Percentiles rank a stretch among this genome's conserved stretches.
phyloP scores from a whole-genome alignment of 768 basidiomycete species.

The Amanita phalloides region DNA sequence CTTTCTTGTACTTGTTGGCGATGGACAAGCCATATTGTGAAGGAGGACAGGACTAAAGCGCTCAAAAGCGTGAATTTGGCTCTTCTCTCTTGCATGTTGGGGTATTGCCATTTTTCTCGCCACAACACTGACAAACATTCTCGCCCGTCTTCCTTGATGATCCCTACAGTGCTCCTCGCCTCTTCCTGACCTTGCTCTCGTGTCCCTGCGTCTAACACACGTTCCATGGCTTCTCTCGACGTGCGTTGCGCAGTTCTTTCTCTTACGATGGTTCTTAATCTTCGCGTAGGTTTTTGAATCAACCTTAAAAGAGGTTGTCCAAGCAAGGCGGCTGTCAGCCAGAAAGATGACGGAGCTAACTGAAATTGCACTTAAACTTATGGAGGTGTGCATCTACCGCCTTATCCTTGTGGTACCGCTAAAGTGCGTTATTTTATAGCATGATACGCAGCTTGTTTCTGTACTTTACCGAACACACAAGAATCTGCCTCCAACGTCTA shows the following conservation, averaged over 20 bases:
- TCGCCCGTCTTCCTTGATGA: constrained; percentile 1
- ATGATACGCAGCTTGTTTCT: constrained; percentile 82
- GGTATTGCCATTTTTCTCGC: not conserved
- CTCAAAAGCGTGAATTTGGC: constrained; percentile 69
- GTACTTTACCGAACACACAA: constrained; percentile 86
- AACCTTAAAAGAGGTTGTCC: constrained; percentile 71
- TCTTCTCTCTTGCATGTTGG: constrained; percentile 43
- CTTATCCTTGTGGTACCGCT: not conserved
- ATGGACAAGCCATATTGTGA: constrained; percentile 87
- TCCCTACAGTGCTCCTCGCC: not conserved
- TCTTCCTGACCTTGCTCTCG: not conserved
- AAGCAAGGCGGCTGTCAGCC: constrained; percentile 74
- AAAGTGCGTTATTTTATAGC: constrained; percentile 28
- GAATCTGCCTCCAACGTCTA: constrained; percentile 51
- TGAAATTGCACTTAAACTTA: constrained; percentile 63
- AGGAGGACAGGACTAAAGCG: constrained; percentile 49
- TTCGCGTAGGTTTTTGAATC: constrained; percentile 64
- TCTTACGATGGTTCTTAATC: constrained; percentile 2
- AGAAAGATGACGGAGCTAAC: constrained; percentile 77
- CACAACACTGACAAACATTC: constrained; percentile 9
- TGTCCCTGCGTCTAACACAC: not conserved
- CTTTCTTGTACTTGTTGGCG: constrained; percentile 77
- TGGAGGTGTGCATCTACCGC: constrained; percentile 46
- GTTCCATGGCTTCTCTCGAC: constrained; percentile 30
- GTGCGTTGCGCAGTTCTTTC: constrained; percentile 16